Conservation (phyloP, 768 basidiomycete genomes). For the Ramaria sp. region DNA sequence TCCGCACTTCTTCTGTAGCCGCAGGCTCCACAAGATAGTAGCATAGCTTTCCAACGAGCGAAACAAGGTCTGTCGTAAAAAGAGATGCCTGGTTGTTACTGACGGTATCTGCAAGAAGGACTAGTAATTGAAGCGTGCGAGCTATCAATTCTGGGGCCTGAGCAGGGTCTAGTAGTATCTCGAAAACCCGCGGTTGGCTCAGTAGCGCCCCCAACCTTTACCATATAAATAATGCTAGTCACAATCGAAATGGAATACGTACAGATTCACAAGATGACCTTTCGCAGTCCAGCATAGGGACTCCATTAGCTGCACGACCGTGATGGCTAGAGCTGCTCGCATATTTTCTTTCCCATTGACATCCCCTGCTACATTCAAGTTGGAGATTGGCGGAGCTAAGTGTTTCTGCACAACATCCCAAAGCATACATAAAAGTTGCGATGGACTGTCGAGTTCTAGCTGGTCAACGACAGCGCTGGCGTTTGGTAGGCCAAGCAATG, state of each 20-base stretch:
- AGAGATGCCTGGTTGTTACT: background rate
- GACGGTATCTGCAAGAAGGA: constrained; percentile 30
- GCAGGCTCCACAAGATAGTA: constrained; percentile 7
- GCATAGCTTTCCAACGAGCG: constrained; percentile 10
- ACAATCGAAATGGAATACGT: constrained; percentile 7
- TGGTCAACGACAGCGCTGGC: background rate
- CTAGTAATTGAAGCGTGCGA: constrained; percentile 37
- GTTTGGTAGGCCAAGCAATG: constrained; percentile 22
- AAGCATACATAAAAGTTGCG: constrained; percentile 27
- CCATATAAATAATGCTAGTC: background rate
- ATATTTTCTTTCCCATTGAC: background rate
- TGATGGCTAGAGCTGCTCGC: constrained; percentile 24
- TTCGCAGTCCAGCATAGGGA: constrained; percentile 37
- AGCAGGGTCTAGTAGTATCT: constrained; percentile 35
- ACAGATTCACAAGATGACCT: constrained; percentile 31
- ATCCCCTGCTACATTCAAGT: background rate
- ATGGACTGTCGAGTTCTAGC: constrained; percentile 12
- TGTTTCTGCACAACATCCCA: constrained; percentile 31
- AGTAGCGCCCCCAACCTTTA: background rate
- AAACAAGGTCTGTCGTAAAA: constrained; percentile 3
- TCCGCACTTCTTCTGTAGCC: background rate
- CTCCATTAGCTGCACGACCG: constrained; percentile 40
- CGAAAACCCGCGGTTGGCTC: constrained; percentile 16
- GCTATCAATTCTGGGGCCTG: constrained; percentile 44
- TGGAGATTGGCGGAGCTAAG: constrained; percentile 21